Base-by-base conservation (phyloP, 73 alveolate genomes). In the Paraurostyla sp. region DNA sequence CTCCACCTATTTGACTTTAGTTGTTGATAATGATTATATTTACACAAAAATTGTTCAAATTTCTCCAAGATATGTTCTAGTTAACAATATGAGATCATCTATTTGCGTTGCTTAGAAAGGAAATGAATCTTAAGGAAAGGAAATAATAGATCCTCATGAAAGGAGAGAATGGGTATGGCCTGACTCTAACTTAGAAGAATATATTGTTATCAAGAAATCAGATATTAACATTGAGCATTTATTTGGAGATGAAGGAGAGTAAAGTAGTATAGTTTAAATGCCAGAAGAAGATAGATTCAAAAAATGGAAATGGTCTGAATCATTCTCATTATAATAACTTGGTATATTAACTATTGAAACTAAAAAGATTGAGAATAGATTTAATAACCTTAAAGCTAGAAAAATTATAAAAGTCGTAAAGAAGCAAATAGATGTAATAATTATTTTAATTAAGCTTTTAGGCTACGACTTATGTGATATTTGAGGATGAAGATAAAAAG, bases 31-130 rank as follows among this genome's bases (percentile, higher is more conserved):
- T 71, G 91, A 90, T 42, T 89, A 51, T 22, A 45, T 90, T 0
- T 84, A 65, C 71, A 83, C 95, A 49, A 90, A 83, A 38, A 56
- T 90, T 6, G 82, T 90, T 4, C 59, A 69, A 25, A 52, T 90
- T 25, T 36, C 71, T 0, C 95, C 95, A 9, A 48, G 59, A 56
- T 84, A 46, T 71, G 90, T 90, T 3, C 50, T 90, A 23, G 82
- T 90, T 2, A 90, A 90, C 50, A 58, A 52, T 20, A 41, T 71
- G 93, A 30, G 36, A 1, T 42, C 27, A 16, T 57, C 87, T 18
- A 27, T 85, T 6, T 46, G 42, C 49, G 54, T 71, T 11, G 69
- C 75, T 25, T 49, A 75, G 30, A 48, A 13, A 6, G 87, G 87
- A 7, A 75, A 22, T 32, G 87, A 75, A 50, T n/a, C 4, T 13